Evolutionary conservation across 2,329 filamentous ascomycete species (phyloP).

Genomic region (Cytospora leucostoma): DNA sequence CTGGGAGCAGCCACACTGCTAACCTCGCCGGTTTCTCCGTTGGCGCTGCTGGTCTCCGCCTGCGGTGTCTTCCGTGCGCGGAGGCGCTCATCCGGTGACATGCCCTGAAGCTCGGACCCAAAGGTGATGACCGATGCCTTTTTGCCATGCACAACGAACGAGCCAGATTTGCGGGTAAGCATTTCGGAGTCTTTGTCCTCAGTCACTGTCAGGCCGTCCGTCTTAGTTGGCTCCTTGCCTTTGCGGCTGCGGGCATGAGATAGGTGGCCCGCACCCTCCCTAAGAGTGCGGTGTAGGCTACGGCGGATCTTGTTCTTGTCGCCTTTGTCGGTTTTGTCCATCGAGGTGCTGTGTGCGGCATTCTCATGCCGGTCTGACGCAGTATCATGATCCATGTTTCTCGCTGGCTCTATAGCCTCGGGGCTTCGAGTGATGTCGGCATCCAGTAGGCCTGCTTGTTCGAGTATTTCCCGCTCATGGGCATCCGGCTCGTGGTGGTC

Average conservation of each 20-base stretch:
- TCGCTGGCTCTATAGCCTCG: conserved; percentile 45
- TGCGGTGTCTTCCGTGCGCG: conserved; percentile 60
- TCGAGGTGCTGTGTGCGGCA: conserved; percentile 28
- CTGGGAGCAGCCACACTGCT: conserved; percentile 22
- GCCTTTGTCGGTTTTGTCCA: conserved; percentile 55
- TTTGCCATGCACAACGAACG: conserved; percentile 96
- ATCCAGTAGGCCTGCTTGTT: conserved; percentile 66
- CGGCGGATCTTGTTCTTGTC: conserved; percentile 74
- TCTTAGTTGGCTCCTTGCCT: conserved; percentile 67
- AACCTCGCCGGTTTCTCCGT: conserved; percentile 36
- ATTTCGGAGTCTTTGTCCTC: conserved; percentile 65
- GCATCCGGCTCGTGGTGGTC: conserved; percentile 59
- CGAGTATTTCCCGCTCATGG: conserved; percentile 66
- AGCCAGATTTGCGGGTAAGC: conserved; percentile 76
- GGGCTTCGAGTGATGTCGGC: conserved; percentile 42
- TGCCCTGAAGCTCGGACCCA: conserved; percentile 81
- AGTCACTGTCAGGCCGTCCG: conserved; percentile 53
- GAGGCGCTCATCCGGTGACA: conserved; percentile 72
- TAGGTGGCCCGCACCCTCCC: conserved; percentile 72
- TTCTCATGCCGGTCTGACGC: conserved; percentile 41
- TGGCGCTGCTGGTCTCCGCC: conserved; percentile 24
- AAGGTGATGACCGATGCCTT: conserved; percentile 98
- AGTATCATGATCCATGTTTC: conserved; percentile 44
- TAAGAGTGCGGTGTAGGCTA: conserved; percentile 85
- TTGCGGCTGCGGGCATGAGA: conserved; percentile 72